Evolutionary conservation across 1,139 yeast species (phyloP).

Genomic region (Magnusiomyces ingens): DNA sequence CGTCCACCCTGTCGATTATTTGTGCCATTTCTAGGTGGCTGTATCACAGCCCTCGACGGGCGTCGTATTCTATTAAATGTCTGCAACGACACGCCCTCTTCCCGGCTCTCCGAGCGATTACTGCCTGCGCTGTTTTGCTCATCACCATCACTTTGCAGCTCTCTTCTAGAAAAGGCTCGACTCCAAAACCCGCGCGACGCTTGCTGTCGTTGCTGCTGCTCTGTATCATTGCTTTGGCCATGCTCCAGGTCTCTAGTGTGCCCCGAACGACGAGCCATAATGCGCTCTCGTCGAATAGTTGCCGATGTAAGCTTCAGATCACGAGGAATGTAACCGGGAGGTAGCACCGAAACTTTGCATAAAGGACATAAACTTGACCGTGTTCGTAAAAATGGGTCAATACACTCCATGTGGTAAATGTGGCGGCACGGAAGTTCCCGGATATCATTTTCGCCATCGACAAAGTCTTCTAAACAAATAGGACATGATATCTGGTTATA

Average conservation of each 20-base stretch:
- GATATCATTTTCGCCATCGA: constrained; percentile 19
- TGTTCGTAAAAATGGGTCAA: constrained; percentile 24
- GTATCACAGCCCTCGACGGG: too few relatives aligned
- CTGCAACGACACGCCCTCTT: too few relatives aligned
- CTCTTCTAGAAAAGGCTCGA: not conserved
- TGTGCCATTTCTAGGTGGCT: too few relatives aligned
- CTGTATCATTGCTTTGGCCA: not conserved
- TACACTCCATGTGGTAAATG: constrained; percentile 26
- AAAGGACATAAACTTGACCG: constrained; percentile 27
- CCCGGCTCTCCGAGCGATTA: not conserved
- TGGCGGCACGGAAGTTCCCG: constrained; percentile 27
- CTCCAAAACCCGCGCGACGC: not conserved
- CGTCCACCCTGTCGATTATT: not conserved
- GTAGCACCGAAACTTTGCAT: constrained; percentile 25
- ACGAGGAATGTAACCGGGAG: constrained; percentile 25
- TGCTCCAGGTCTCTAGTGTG: not conserved
- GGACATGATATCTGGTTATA: constrained; percentile 20
- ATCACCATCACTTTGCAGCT: not conserved
- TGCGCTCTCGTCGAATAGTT: constrained; percentile 26
- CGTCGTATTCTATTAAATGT: too few relatives aligned
- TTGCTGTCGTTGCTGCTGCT: constrained; percentile 1
- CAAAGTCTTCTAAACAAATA: constrained; percentile 27
- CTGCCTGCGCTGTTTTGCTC: not conserved
- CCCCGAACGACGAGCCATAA: constrained; percentile 14
- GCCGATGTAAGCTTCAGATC: constrained; percentile 23